These are phyloP conservation scores for Didymella lethalis DNA, from an alignment of 2,329 filamentous ascomycete genomes.

Conservation along the genomic window DNA sequence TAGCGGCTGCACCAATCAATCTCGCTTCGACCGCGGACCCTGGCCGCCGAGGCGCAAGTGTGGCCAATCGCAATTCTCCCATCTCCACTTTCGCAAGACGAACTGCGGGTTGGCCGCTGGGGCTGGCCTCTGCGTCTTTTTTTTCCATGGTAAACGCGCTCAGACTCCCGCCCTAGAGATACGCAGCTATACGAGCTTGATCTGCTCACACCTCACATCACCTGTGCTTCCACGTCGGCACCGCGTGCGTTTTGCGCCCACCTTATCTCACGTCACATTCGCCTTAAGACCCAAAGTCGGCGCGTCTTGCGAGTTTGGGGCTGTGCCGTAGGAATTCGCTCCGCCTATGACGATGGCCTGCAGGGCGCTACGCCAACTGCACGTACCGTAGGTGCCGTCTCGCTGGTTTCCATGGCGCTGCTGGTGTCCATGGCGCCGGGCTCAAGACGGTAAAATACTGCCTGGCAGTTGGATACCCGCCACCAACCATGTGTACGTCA, in stretches of 20 bases:
- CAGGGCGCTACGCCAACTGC: constrained; percentile 26
- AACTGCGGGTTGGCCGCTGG: constrained; percentile 5
- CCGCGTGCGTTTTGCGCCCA: not conserved
- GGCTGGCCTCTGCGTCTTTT: constrained; percentile 2
- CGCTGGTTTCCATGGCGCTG: no score
- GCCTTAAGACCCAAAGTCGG: constrained; percentile 15
- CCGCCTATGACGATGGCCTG: constrained; percentile 32
- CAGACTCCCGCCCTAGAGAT: constrained; percentile 4
- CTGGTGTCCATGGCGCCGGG: not conserved
- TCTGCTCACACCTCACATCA: no score
- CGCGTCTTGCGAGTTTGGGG: constrained; percentile 13
- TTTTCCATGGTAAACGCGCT: constrained; percentile 3
- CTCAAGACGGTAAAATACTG: constrained; percentile 6
- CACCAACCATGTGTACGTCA: constrained; percentile 14
- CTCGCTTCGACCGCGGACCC: constrained; percentile 24
- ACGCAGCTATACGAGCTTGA: constrained; percentile 4
- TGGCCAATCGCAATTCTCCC: constrained; percentile 13
- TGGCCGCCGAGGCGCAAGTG: not conserved
- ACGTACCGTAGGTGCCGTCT: not conserved
- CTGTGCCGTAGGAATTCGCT: constrained; percentile 12
- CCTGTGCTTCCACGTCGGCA: not conserved
- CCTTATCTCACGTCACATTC: constrained; percentile 19
- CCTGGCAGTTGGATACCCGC: constrained; percentile 6
- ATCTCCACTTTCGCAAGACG: constrained; percentile 21
- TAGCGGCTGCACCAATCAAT: constrained; percentile 26